Evolutionary conservation across 2,329 filamentous ascomycete genomes (phyloP).

Genomic region (Scortechinia acanthostroma): DNA sequence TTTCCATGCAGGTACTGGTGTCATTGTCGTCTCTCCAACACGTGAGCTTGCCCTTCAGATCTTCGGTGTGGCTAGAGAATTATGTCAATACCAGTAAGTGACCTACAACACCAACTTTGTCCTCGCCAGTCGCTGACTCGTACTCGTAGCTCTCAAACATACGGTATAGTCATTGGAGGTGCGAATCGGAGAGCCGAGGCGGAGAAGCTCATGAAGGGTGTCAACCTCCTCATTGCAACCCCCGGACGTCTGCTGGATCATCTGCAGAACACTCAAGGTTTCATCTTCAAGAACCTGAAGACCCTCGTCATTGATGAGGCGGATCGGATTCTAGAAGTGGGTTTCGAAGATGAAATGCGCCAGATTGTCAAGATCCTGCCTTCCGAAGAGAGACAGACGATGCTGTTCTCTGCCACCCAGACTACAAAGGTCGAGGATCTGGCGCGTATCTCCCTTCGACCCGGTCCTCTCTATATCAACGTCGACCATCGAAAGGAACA

Average conservation of each 20-base stretch:
- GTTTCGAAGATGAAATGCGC: conserved; percentile 97
- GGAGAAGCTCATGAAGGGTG: conserved; percentile 87
- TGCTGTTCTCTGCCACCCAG: conserved; percentile 98
- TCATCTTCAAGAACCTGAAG: conserved; percentile 86
- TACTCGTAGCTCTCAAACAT: conserved; percentile 89
- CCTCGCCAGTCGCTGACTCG: too few relatives aligned
- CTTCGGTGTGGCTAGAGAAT: conserved; percentile 85
- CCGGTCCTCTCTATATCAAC: conserved; percentile 92
- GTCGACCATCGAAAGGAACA: conserved; percentile 85
- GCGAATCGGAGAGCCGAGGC: conserved; percentile 86
- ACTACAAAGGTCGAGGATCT: conserved; percentile 98
- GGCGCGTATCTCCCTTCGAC: conserved; percentile 82
- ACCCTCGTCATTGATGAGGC: conserved; percentile 93
- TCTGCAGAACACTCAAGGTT: conserved; percentile 82
- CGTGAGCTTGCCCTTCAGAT: conserved; percentile 92
- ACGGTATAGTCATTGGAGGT: conserved; percentile 91
- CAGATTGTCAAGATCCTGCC: conserved; percentile 92
- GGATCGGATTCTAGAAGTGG: conserved; percentile 90
- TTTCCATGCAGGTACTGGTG: conserved; percentile 62
- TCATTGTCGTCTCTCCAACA: conserved; percentile 86
- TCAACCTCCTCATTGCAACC: conserved; percentile 90
- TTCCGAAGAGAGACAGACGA: conserved; percentile 80
- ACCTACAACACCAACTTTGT: too few relatives aligned
- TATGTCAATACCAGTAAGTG: too few relatives aligned
- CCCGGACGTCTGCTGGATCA: conserved; percentile 90